phyloP scores from a whole-genome alignment of 148 eudicot species.

The Rheum nobile region DNA sequence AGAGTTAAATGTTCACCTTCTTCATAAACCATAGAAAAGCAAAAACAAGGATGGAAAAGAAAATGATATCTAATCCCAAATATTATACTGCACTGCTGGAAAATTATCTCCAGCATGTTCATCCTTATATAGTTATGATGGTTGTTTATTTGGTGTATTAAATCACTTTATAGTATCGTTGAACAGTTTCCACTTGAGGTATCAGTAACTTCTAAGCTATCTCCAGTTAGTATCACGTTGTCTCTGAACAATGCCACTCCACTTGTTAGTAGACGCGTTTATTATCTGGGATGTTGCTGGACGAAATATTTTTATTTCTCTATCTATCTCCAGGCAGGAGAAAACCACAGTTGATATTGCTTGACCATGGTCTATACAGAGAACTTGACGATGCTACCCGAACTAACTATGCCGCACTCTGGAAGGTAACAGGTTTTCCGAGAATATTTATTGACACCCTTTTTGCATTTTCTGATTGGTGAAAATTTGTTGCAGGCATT shows the following conservation, averaged over 20 bases:
- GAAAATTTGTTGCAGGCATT: constrained; percentile 44
- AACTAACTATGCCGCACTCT: constrained; percentile 80
- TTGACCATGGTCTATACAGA: constrained; percentile 96
- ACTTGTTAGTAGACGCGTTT: neutral
- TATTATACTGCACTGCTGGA: neutral
- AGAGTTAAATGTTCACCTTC: neutral
- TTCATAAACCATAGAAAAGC: neutral
- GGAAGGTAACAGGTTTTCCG: constrained; percentile 55
- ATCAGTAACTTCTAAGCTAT: neutral
- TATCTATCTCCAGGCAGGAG: constrained; percentile 39
- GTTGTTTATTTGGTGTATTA: neutral
- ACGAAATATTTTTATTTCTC: neutral
- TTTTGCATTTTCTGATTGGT: constrained; percentile 8
- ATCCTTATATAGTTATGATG: neutral
- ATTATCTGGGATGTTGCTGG: neutral
- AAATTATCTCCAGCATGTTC: neutral
- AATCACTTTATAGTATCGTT: neutral
- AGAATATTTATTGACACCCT: neutral
- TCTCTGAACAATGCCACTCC: neutral
- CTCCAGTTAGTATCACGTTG: neutral
- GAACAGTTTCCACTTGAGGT: neutral
- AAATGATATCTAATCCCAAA: neutral
- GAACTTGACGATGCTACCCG: constrained; percentile 70
- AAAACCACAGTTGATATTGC: constrained; percentile 80
- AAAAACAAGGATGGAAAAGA: neutral